These are phyloP conservation scores for Diddensiella caesifluorescens DNA, from an alignment of 805 yeast genomes.

Conservation along the genomic window DNA sequence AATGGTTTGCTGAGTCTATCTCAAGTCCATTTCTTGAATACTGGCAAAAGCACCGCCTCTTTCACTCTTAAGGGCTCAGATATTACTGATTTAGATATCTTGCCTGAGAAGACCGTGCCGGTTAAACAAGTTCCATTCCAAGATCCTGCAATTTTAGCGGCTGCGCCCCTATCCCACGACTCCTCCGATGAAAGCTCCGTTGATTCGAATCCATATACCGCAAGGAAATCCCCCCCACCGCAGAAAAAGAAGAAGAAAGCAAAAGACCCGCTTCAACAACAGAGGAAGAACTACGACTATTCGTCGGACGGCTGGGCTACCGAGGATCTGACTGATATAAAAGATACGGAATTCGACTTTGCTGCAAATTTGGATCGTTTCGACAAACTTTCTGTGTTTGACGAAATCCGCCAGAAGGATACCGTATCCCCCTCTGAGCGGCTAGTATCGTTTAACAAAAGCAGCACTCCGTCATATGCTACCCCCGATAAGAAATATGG, in stretches of 20 bases:
- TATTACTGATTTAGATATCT: conserved; percentile 22
- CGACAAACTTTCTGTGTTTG: conserved; percentile 74
- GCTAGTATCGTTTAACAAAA: conserved; percentile 67
- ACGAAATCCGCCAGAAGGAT: conserved; percentile 65
- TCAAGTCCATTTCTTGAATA: conserved; percentile 12
- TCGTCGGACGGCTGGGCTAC: conserved; percentile 20
- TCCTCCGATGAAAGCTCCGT: conserved; percentile 11
- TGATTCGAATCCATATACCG: conserved; percentile 13
- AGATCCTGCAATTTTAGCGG: conserved; percentile 14
- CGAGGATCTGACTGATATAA: conserved; percentile 38
- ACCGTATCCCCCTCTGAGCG: conserved; percentile 53
- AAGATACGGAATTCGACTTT: conserved; percentile 75
- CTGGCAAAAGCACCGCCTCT: conserved; percentile 11
- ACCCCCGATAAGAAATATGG: conserved; percentile 43
- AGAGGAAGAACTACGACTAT: neutral
- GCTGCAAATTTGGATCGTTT: conserved; percentile 74
- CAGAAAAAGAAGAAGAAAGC: conserved; percentile 2
- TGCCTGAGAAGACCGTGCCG: conserved; percentile 12
- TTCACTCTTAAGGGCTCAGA: conserved; percentile 16
- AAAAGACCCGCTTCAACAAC: conserved; percentile 1
- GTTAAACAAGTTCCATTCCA: conserved; percentile 1
- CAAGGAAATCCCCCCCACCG: conserved; percentile 1
- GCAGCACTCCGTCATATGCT: conserved; percentile 14
- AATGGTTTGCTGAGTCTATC: conserved; percentile 19
- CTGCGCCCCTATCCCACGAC: conserved; percentile 1